Conservation (phyloP, 1,284 basidiomycete species). For the Pyrrhoderma noxium region DNA sequence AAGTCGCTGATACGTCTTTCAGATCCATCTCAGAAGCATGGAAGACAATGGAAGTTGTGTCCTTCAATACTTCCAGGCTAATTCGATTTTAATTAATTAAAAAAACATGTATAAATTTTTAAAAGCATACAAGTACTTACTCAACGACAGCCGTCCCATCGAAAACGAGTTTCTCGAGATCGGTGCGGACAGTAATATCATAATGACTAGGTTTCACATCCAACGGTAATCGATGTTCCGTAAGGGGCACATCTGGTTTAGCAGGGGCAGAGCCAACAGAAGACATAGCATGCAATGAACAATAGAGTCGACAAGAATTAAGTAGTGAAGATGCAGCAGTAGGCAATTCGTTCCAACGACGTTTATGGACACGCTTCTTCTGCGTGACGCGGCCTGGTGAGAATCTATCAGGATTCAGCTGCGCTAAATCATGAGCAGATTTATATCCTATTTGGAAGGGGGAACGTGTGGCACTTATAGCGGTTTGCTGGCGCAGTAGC, state of each 20-base stretch:
- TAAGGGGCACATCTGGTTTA: slow-evolving; percentile 15
- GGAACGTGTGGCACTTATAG: neutral
- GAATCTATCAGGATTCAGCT: too few relatives aligned
- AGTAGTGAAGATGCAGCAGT: neutral
- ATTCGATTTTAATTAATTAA: slow-evolving; percentile 6
- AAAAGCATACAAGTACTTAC: slow-evolving; percentile 31
- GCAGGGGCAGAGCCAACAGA: slow-evolving; percentile 7
- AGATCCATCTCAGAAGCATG: slow-evolving; percentile 70
- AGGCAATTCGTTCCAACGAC: too few relatives aligned
- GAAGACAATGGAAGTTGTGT: slow-evolving; percentile 63
- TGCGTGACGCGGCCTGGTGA: too few relatives aligned
- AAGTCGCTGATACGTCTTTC: slow-evolving; percentile 57
- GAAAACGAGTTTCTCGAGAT: slow-evolving; percentile 70
- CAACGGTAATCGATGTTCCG: slow-evolving; percentile 69
- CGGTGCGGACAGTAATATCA: slow-evolving; percentile 77
- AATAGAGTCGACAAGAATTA: slow-evolving; percentile 3
- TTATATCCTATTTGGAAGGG: neutral
- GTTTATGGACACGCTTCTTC: too few relatives aligned
- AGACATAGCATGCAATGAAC: slow-evolving; percentile 10
- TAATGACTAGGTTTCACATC: slow-evolving; percentile 77
- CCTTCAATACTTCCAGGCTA: slow-evolving; percentile 65
- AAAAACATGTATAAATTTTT: neutral
- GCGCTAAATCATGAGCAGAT: too few relatives aligned
- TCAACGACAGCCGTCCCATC: slow-evolving; percentile 72
- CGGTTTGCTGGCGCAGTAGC: too few relatives aligned